phyloP scores from a whole-genome alignment of 1,284 basidiomycete species.

The Papiliotrema fonsecae region DNA sequence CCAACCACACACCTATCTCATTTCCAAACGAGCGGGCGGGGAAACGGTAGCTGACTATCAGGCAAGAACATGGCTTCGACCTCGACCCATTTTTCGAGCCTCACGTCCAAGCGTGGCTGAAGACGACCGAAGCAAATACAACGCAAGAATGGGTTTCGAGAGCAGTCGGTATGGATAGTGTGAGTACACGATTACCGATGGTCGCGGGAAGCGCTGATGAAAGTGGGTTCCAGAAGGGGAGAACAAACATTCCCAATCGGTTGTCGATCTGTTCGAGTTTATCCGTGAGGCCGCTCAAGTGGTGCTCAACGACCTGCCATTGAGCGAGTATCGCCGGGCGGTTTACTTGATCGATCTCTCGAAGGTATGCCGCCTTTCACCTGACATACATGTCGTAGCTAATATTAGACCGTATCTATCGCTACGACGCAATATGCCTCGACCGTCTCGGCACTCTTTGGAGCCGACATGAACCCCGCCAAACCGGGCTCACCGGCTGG shows the following conservation, averaged over 20 bases:
- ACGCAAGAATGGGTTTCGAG: conserved; percentile 45
- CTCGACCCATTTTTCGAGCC: conserved; percentile 47
- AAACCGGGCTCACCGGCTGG: conserved; percentile 24
- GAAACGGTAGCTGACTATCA: neutral
- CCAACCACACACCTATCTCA: too few species aligned
- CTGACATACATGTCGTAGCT: neutral
- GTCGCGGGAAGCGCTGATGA: neutral
- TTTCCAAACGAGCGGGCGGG: neutral
- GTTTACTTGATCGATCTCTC: conserved; percentile 46
- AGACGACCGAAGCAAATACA: conserved; percentile 40
- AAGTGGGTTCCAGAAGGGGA: conserved; percentile 45
- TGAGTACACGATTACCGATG: conserved; percentile 11
- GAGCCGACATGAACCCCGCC: conserved; percentile 32
- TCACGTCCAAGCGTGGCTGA: conserved; percentile 45
- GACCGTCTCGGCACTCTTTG: conserved; percentile 41
- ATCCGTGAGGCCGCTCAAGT: conserved; percentile 36
- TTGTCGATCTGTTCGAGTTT: conserved; percentile 46
- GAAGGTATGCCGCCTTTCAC: conserved; percentile 22
- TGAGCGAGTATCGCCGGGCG: conserved; percentile 45
- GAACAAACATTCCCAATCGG: conserved; percentile 42
- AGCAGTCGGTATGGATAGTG: conserved; percentile 44
- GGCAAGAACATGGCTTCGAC: conserved; percentile 40
- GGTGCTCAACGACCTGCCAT: conserved; percentile 38
- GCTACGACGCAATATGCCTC: conserved; percentile 41
- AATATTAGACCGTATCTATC: conserved; percentile 31